A percentile compares a stretch with the other conserved stretches of the same genome.
Evolutionary conservation across 352 stramenopile species (phyloP).

Genomic region (Blastocystis sp.): DNA sequence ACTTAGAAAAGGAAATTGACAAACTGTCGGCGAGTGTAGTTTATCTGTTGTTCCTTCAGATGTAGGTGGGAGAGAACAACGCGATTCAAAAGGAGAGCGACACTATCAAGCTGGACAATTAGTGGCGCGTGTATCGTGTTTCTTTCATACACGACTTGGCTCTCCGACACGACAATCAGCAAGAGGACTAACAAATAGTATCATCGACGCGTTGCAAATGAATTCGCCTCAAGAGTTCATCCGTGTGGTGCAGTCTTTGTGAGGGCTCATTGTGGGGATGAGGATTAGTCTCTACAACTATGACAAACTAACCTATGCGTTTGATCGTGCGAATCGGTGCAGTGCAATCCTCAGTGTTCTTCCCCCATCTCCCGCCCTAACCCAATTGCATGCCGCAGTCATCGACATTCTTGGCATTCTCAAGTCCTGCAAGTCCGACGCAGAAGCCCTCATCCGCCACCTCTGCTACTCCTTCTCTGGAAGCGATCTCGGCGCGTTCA

Average conservation of each 20-base stretch:
- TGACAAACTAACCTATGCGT: neutral
- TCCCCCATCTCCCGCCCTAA: neutral
- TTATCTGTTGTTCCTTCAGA: neutral
- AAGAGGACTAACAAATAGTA: neutral
- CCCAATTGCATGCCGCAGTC: neutral
- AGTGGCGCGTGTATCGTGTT: slow-evolving; percentile 16
- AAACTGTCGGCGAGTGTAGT: slow-evolving; percentile 8
- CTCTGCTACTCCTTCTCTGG: neutral
- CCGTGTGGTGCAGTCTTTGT: neutral
- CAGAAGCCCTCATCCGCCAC: neutral
- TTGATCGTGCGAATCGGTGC: neutral
- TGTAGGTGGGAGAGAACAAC: slow-evolving; percentile 17
- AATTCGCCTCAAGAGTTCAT: neutral
- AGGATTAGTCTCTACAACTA: neutral
- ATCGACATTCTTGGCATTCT: neutral
- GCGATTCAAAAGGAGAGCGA: slow-evolving; percentile 6
- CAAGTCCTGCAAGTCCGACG: neutral
- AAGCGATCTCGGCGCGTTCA: neutral
- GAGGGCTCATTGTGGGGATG: neutral
- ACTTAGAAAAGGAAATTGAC: slow-evolving; percentile 54
- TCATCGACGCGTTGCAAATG: neutral
- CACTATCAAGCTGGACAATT: neutral
- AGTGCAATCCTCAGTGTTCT: neutral
- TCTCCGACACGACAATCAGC: slow-evolving; percentile 8
- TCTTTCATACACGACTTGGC: slow-evolving; percentile 29